Percentiles rank a stretch among this genome's conserved stretches.
Evolutionary conservation across 2,329 filamentous ascomycete species (phyloP).

Genomic region (Myriosclerotinia duriaeana): DNA sequence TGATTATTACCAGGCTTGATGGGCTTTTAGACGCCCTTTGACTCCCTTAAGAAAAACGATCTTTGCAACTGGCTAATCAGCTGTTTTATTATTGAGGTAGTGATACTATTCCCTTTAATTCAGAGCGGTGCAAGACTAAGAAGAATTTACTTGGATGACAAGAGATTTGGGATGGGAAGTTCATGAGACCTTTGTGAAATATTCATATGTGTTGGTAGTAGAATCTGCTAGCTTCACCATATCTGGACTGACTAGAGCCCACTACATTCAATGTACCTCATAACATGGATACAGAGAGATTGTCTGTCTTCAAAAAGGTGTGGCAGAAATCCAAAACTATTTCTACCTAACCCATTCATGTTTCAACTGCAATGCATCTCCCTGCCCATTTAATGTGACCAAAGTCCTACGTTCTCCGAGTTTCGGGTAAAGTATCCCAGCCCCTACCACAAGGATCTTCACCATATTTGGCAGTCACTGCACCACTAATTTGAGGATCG

Average conservation of each 20-base stretch:
- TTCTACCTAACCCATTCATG: rapidly evolving
- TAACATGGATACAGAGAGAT: not conserved
- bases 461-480: slow-evolving; percentile 9
- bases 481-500: not conserved
- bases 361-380: not conserved
- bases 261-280: not conserved
- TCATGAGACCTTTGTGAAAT: not conserved
- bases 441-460: slow-evolving; percentile 5
- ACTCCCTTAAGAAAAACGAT: too few species aligned
- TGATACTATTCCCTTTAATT: too few species aligned
- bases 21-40: too few species aligned
- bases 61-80: too few species aligned
- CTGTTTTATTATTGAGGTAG: too few species aligned
- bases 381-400: not conserved
- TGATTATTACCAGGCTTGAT: too few species aligned
- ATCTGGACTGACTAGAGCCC: not conserved
- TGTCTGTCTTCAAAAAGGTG: not conserved
- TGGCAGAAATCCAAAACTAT: not conserved
- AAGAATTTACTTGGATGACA: not conserved
- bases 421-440: not conserved
- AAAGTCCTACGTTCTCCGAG: not conserved
- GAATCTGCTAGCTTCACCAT: not conserved
- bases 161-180: not conserved
- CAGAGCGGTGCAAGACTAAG: not conserved
- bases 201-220: not conserved